phyloP scores from a whole-genome alignment of 805 yeast species.

The Candida golubevii region DNA sequence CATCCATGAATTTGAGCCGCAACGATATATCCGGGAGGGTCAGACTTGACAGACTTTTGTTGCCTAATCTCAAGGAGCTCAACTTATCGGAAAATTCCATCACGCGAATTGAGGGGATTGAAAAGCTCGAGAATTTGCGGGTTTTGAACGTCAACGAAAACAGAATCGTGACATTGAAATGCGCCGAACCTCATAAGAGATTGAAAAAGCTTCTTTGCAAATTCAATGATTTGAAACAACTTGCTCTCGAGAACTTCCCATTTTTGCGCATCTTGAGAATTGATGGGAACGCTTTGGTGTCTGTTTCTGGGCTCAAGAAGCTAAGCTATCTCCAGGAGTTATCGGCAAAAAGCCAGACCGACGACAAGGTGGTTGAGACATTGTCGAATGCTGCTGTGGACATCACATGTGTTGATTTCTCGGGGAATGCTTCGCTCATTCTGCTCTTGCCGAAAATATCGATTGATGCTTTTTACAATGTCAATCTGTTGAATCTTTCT shows the following conservation, averaged over 20 bases:
- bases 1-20: slow-evolving; percentile 36
- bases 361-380: slow-evolving; percentile 17
- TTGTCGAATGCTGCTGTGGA: slow-evolving; percentile 20
- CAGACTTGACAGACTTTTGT: slow-evolving; percentile 29
- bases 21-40: slow-evolving; percentile 38
- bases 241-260: slow-evolving; percentile 34
- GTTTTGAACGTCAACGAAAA: slow-evolving; percentile 43
- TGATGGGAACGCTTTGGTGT: slow-evolving; percentile 39
- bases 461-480: slow-evolving; percentile 24
- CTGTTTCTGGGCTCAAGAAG: slow-evolving; percentile 23
- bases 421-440: slow-evolving; percentile 29
- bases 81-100: slow-evolving; percentile 42
- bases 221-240: slow-evolving; percentile 29
- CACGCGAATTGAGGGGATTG: slow-evolving; percentile 30
- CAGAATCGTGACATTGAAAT: slow-evolving; percentile 20
- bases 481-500: slow-evolving; percentile 40
- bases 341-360: slow-evolving; percentile 36
- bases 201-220: slow-evolving; percentile 38
- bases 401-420: slow-evolving; percentile 34
- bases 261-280: slow-evolving; percentile 40
- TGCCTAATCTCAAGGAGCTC: slow-evolving; percentile 42
- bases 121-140: slow-evolving; percentile 30
- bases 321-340: slow-evolving; percentile 38
- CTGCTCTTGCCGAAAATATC: background rate
- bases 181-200: slow-evolving; percentile 21